Conservation (phyloP, 768 basidiomycete species). For the Lanmaoa rubissima region DNA sequence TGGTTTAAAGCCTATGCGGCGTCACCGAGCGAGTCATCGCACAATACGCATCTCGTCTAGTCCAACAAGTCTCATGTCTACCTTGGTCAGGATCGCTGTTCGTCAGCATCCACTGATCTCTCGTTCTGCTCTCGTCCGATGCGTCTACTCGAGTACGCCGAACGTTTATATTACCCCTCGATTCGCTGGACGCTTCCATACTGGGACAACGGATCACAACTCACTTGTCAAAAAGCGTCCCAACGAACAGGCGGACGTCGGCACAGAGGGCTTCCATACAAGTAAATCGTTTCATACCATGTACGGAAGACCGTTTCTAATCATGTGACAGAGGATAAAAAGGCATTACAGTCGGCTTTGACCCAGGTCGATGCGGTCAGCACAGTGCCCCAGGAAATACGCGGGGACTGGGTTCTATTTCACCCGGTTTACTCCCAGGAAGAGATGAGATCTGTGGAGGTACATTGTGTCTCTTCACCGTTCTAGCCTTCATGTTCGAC, state of each 20-base stretch:
- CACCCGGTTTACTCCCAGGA: slow-evolving; percentile 85
- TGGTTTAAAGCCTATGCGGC: slow-evolving; percentile 24
- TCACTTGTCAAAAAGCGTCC: slow-evolving; percentile 24
- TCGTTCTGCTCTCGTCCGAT: slow-evolving; percentile 12
- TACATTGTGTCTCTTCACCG: slow-evolving; percentile 24
- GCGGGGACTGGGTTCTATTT: slow-evolving; percentile 88
- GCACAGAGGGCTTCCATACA: slow-evolving; percentile 37
- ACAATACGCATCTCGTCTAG: not conserved
- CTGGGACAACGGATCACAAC: slow-evolving; percentile 19
- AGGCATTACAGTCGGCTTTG: slow-evolving; percentile 15
- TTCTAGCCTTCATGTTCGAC: not conserved
- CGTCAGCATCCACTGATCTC: slow-evolving; percentile 7
- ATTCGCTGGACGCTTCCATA: slow-evolving; percentile 23
- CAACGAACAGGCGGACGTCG: slow-evolving; percentile 23
- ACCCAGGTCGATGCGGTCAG: slow-evolving; percentile 42
- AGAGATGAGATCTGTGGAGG: slow-evolving; percentile 73
- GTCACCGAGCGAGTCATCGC: not conserved
- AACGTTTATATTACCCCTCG: slow-evolving; percentile 1
- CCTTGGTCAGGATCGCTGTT: slow-evolving; percentile 10
- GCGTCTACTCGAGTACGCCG: slow-evolving; percentile 3
- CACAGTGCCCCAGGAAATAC: slow-evolving; percentile 53
- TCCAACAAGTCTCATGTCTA: slow-evolving; percentile 13
- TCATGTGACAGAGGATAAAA: slow-evolving; percentile 25
- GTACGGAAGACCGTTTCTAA: not conserved
- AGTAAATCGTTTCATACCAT: slow-evolving; percentile 18